Evolutionary conservation across 192 early-diverging fungal species (phyloP).

Genomic region (Spinellus fusiger): DNA sequence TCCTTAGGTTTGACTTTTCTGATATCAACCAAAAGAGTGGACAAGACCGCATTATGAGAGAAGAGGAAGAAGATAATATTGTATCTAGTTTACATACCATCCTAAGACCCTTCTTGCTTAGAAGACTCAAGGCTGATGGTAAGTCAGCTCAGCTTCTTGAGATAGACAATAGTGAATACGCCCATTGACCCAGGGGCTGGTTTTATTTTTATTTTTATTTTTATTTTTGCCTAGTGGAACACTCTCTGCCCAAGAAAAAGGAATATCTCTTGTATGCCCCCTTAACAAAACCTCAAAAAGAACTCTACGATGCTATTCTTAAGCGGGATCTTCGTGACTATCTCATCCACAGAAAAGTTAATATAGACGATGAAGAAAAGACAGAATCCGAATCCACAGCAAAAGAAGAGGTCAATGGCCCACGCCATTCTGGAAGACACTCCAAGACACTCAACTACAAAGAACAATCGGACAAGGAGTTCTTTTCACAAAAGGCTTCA

Average conservation of each 20-base stretch:
- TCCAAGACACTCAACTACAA: slow-evolving; percentile 35
- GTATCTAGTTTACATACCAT: slow-evolving; percentile 84
- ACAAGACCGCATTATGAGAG: slow-evolving; percentile 56
- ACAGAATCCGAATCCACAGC: slow-evolving; percentile 2
- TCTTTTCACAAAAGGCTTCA: slow-evolving; percentile 13
- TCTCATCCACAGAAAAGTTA: slow-evolving; percentile 35
- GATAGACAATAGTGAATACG: neutral
- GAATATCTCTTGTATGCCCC: slow-evolving; percentile 83
- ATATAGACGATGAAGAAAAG: slow-evolving; percentile 6
- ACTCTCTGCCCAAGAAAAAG: slow-evolving; percentile 82
- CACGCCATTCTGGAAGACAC: slow-evolving; percentile 45
- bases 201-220: neutral
- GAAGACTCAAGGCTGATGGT: slow-evolving; percentile 69
- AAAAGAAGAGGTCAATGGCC: slow-evolving; percentile 27
- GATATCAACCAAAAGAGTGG: slow-evolving; percentile 63
- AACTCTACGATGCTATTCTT: slow-evolving; percentile 65
- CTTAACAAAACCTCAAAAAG: slow-evolving; percentile 61
- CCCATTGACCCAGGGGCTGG: neutral
- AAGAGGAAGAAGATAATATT: slow-evolving; percentile 60
- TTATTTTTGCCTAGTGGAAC: slow-evolving; percentile 61
- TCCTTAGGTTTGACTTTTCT: slow-evolving; percentile 66
- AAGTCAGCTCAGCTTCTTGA: neutral
- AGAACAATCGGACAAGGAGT: slow-evolving; percentile 21
- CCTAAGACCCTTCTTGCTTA: slow-evolving; percentile 62
- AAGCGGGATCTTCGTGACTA: slow-evolving; percentile 56